phyloP scores from a whole-genome alignment of 208 protist genomes.

The Crithidia fasciculata region DNA sequence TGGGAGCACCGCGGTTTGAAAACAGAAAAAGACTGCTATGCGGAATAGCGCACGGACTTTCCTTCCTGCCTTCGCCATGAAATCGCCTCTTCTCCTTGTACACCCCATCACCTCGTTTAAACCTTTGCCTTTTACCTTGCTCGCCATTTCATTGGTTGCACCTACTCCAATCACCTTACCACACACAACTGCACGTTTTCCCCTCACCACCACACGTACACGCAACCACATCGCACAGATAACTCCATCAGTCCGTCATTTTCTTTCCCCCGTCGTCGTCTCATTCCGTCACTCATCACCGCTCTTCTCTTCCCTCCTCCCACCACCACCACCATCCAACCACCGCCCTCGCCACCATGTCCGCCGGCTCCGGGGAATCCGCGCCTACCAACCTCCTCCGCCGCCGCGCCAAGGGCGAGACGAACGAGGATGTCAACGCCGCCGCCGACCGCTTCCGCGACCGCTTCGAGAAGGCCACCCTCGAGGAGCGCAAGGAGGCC shows the following conservation, averaged over 20 bases:
- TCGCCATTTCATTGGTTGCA: no score
- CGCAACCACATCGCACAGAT: background rate
- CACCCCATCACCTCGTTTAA: no score
- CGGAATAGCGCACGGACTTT: no score
- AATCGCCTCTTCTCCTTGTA: no score
- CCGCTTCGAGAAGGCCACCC: slow-evolving; percentile 76
- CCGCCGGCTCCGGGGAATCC: slow-evolving; percentile 54
- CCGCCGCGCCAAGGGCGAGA: slow-evolving; percentile 48
- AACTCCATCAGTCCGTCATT: slow-evolving; percentile 3
- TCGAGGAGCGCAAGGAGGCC: slow-evolving; percentile 70
- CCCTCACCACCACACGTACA: background rate
- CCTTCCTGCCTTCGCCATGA: no score
- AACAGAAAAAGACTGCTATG: no score
- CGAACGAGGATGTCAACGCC: slow-evolving; percentile 61
- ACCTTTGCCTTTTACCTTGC: no score
- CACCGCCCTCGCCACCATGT: slow-evolving; percentile 38
- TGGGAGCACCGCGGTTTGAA: no score
- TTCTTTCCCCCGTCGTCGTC: background rate
- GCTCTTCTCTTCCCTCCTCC: background rate
- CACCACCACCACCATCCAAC: background rate
- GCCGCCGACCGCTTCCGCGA: slow-evolving; percentile 82
- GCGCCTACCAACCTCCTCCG: slow-evolving; percentile 64
- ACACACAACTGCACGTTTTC: no score
- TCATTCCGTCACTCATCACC: background rate
- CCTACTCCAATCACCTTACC: no score